Percentiles rank a stretch among this genome's conserved stretches.
Evolutionary conservation across 2,329 filamentous ascomycete genomes (phyloP).

Genomic region (Alternaria sp.): DNA sequence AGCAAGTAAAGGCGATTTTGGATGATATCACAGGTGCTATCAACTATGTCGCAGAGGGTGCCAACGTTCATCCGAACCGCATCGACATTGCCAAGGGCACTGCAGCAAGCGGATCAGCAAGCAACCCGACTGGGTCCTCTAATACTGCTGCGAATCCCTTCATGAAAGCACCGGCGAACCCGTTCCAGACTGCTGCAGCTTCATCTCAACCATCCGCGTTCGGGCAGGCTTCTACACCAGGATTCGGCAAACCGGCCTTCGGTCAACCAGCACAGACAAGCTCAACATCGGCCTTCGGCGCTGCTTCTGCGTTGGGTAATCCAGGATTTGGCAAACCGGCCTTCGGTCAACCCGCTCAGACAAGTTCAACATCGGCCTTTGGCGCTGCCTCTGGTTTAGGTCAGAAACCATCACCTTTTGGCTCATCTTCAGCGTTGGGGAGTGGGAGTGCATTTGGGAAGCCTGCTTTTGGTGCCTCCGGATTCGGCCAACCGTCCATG

Average conservation of each 20-base stretch:
- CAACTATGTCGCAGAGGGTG: conserved; percentile 46
- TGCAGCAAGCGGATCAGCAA: conserved; percentile 11
- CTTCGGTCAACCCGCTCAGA: conserved; percentile 49
- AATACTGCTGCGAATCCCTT: conserved; percentile 32
- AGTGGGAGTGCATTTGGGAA: conserved; percentile 49
- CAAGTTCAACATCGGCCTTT: conserved; percentile 1
- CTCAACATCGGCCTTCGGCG: conserved; percentile 23
- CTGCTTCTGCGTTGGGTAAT: background rate
- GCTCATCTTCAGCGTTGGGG: conserved; percentile 36
- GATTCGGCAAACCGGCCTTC: conserved; percentile 47
- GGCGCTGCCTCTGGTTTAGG: conserved; percentile 29
- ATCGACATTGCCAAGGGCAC: conserved; percentile 40
- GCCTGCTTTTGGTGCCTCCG: conserved; percentile 32
- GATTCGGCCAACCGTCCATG: conserved; percentile 52
- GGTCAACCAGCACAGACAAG: conserved; percentile 43
- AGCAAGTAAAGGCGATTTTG: conserved; percentile 75
- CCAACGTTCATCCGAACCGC: conserved; percentile 44
- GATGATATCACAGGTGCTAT: conserved; percentile 72
- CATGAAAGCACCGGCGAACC: conserved; percentile 21
- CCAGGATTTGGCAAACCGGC: conserved; percentile 10
- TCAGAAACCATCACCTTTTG: conserved; percentile 35
- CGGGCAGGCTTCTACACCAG: conserved; percentile 46
- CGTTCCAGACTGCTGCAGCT: conserved; percentile 15
- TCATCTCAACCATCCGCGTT: conserved; percentile 37
- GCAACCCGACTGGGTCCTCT: conserved; percentile 7